Base-by-base conservation (phyloP, 768 basidiomycete species). In the Rhizopogon sp. region DNA sequence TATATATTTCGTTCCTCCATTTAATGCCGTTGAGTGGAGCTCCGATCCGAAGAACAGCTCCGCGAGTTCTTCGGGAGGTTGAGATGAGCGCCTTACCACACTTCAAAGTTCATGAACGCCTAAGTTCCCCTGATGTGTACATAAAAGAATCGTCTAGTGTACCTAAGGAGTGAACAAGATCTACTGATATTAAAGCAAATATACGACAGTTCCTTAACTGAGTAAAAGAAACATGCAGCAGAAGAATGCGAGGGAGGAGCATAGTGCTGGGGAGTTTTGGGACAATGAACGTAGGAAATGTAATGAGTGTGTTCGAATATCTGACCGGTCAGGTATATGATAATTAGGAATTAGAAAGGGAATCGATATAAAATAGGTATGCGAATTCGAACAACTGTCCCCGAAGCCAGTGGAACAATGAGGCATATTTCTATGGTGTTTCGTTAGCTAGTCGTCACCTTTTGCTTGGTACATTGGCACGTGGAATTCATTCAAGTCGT, bases 251-350 rank as follows among this genome's bases (percentile, higher is more conserved):
- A 22, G 22, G 7, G 8, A 5, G 9, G 14, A 49, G 22, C 46
- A 37, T 22, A 13, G 35, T 14, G 31, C 20, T 47, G 29, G 17
- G 31, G 13, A 17, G 20, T 16, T 20, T 33, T 35, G 14, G 33
- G 33, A 6, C 1, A 49, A 49, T 16, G 47, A 49, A 25, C 1
- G 47, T 49, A 49, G 22, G 22, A 49, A 13, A 25, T 49, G 47
- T 20, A 49, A 49, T 20, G 47, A 49, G 33, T 22, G 47, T 49
- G 9, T 33, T 33, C 31, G 31, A 33, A 33, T 10, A 49, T 25
- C 47, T 49, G 46, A 47, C 46, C 47, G 2, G 47, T 49, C 47
- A 49, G 47, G 47, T 49, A 37, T 37, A 49, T 49, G 17, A 49
- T 49, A 49, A 9, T 37, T 22, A 37, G 22, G 31, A 37, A 49